Evolutionary conservation across 768 basidiomycete species (phyloP).

Genomic region (Termitomyces heimii): DNA sequence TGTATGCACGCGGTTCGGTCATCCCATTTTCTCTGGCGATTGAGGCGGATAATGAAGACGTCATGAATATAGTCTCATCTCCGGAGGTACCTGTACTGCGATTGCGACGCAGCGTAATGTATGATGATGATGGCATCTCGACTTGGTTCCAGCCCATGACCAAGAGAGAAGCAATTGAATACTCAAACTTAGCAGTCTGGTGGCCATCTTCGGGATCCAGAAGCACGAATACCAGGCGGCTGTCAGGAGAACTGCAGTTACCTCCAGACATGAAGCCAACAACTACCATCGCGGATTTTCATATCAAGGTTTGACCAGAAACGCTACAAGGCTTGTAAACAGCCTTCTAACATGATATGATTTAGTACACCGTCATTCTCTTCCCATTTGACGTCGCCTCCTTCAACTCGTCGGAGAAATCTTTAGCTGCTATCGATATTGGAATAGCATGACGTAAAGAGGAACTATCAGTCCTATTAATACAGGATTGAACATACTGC

Average conservation of each 20-base stretch:
- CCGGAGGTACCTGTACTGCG: conserved; percentile 27
- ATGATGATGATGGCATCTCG: conserved; percentile 9
- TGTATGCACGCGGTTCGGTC: conserved; percentile 33
- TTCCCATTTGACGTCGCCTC: conserved; percentile 29
- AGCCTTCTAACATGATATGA: background rate
- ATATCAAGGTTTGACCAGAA: conserved; percentile 25
- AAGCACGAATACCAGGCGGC: conserved; percentile 9
- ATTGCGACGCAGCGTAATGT: conserved; percentile 22
- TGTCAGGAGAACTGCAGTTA: conserved; percentile 34
- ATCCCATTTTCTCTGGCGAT: conserved; percentile 31
- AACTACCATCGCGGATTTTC: conserved; percentile 30
- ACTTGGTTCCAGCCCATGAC: background rate
- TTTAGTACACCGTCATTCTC: conserved; percentile 31
- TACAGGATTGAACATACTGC: background rate
- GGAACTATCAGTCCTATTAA: background rate
- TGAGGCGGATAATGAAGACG: conserved; percentile 25
- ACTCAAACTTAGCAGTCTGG: conserved; percentile 26
- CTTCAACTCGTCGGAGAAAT: conserved; percentile 19
- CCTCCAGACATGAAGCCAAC: conserved; percentile 28
- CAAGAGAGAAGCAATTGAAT: conserved; percentile 22
- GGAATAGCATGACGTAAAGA: conserved; percentile 27
- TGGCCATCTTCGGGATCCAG: conserved; percentile 20
- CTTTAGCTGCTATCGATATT: conserved; percentile 23
- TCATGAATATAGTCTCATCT: conserved; percentile 27
- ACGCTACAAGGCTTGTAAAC: background rate